These are phyloP conservation scores for Corynascus novoguineensis DNA, from an alignment of 495 filamentous ascomycete species.

Conservation along the genomic window DNA sequence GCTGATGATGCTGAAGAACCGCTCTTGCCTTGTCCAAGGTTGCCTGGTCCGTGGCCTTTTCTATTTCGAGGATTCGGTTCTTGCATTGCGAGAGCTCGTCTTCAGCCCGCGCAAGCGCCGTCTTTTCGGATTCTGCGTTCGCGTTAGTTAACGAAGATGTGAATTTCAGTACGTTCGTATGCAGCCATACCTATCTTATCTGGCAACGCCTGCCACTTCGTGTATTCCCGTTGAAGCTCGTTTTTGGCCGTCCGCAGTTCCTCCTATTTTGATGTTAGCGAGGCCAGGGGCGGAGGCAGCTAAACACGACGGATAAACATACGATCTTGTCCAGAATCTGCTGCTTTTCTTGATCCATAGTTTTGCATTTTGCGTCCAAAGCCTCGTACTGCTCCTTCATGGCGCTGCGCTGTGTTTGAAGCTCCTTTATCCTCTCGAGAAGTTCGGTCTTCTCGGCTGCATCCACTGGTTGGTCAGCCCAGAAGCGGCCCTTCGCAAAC, in stretches of 20 bases:
- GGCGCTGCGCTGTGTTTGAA: constrained; percentile 33
- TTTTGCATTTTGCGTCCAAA: constrained; percentile 18
- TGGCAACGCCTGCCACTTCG: constrained; percentile 60
- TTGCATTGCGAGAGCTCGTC: constrained; percentile 32
- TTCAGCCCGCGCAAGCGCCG: constrained; percentile 40
- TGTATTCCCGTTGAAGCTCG: constrained; percentile 56
- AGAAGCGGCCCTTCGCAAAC: constrained; percentile 54
- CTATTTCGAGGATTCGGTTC: constrained; percentile 26
- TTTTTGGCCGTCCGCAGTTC: constrained; percentile 34
- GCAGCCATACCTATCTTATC: constrained; percentile 55
- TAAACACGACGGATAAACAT: constrained; percentile 12
- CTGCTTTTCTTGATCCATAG: neutral
- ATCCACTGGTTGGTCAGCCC: constrained; percentile 76
- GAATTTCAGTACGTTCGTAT: too few species aligned
- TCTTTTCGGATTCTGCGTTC: constrained; percentile 48
- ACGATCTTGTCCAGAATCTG: constrained; percentile 28
- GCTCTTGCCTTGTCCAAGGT: constrained; percentile 57
- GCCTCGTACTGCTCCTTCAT: constrained; percentile 33
- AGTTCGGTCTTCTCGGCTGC: constrained; percentile 49
- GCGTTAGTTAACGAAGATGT: constrained; percentile 21
- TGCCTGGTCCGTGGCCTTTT: constrained; percentile 47
- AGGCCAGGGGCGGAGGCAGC: neutral
- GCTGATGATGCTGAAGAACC: constrained; percentile 54
- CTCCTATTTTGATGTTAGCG: constrained; percentile 31
- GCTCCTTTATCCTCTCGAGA: constrained; percentile 32